Evolutionary conservation across 352 stramenopile genomes (phyloP), one percentile per base, ranked within the genome.

Genomic region (Phytophthora megakarya): DNA sequence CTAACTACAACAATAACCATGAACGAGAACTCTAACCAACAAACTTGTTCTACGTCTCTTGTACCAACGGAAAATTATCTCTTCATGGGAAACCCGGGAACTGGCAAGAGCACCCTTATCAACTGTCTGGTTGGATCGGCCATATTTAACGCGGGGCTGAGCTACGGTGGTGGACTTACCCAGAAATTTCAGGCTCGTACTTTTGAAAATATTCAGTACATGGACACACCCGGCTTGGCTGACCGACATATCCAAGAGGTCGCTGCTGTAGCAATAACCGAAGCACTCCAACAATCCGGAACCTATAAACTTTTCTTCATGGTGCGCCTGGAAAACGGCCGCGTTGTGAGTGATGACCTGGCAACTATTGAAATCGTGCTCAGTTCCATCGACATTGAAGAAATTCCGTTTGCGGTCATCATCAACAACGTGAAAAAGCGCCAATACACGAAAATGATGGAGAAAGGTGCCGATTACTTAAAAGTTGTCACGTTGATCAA

Each of bases 261-360:
- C 1, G 40, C 51, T 6, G 48, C 48, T 4, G 52, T 28, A 38
- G 57, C 46, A 32, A 67, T 72, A 50, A 72, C 57, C 0, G 12
- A 61, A 35, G 56, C 64, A 1, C 56, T 72, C 9, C 48, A 33
- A 15, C 26, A 67, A 22, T 40, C 44, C 25, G 65, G 65, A 13
- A 52, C 7, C 2, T 68, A 65, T 46, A 66, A 72, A 18, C 51
- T 68, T 19, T 61, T 72, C 30, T 72, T 72, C 47, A 64, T 72
- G 46, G 46, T 68, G 21, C 51, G 58, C 5, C 50, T 72, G 10
- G 42, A 57, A 35, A 65, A 60, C 21, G 65, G 52, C 12, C 65
- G 65, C 7, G 57, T 68, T 8, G 59, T 68, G 2, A 54, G 25
- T 10, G 57, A 72, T 12, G 65, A 72, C 42, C 30, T 67, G 4